Conservation (phyloP, 805 yeast genomes). For the Yarrowia sp. region DNA sequence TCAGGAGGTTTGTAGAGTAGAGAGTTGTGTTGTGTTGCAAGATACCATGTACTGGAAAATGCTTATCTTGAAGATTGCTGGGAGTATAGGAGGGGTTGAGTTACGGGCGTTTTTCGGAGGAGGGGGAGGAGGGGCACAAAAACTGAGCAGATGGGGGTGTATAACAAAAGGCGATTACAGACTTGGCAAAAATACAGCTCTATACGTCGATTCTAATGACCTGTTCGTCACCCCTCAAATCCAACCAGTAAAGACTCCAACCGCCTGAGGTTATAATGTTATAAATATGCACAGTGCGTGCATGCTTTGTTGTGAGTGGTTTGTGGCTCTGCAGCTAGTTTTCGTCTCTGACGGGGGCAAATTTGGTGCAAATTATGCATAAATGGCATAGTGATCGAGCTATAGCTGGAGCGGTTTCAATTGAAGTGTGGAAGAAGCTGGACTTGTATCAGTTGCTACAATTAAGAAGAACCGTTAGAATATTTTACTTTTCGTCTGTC, state of each 20-base stretch:
- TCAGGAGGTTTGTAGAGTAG: neutral
- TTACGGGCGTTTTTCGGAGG: neutral
- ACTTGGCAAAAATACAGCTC: too few species aligned
- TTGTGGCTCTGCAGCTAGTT: conserved; percentile 24
- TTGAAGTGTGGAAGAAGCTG: too few species aligned
- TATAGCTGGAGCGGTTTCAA: neutral
- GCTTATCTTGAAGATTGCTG: conserved; percentile 34
- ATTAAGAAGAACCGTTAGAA: too few species aligned
- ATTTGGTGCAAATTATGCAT: neutral
- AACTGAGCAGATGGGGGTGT: too few species aligned
- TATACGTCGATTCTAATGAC: too few species aligned
- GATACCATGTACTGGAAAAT: conserved; percentile 21
- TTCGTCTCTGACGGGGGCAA: neutral
- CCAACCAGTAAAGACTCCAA: conserved; percentile 19
- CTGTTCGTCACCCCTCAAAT: neutral
- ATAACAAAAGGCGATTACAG: too few species aligned
- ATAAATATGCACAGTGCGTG: neutral
- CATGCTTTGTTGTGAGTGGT: conserved; percentile 31
- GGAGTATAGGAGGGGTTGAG: conserved; percentile 17
- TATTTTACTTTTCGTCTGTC: conserved; percentile 2
- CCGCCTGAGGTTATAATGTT: conserved; percentile 19
- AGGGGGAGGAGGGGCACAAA: too few species aligned
- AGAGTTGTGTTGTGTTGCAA: conserved; percentile 10
- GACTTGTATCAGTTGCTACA: too few species aligned
- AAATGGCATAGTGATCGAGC: neutral